Evolutionary conservation across 2,329 filamentous ascomycete genomes (phyloP).

Genomic region (Fusarium sp.): DNA sequence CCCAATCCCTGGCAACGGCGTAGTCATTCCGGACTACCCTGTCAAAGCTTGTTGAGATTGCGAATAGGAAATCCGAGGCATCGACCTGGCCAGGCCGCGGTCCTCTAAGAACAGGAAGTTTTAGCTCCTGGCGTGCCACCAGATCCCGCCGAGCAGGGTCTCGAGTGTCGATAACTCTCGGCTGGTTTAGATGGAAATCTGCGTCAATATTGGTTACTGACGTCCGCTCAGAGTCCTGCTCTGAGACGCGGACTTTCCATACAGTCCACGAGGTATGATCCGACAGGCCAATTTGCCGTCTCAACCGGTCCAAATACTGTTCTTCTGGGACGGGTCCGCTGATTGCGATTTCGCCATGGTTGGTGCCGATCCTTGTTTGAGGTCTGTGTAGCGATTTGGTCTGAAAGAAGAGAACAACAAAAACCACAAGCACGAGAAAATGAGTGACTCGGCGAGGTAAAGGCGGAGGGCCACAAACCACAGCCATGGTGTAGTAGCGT

Average conservation of each 20-base stretch:
- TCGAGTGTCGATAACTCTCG: conserved; percentile 45
- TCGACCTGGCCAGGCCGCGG: conserved; percentile 50
- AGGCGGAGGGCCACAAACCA: conserved; percentile 40
- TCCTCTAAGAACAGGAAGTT: conserved; percentile 50
- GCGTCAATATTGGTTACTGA: conserved; percentile 47
- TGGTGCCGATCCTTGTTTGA: conserved; percentile 8
- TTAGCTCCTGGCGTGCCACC: conserved; percentile 47
- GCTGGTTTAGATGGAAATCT: conserved; percentile 48
- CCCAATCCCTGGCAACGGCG: conserved; percentile 56
- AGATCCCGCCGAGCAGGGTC: conserved; percentile 42
- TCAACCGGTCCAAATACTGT: conserved; percentile 48
- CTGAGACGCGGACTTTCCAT: conserved; percentile 49
- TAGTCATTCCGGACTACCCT: conserved; percentile 54
- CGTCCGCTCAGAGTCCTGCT: conserved; percentile 43
- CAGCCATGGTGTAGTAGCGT: conserved; percentile 41
- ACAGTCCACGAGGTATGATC: conserved; percentile 50
- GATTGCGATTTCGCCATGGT: conserved; percentile 27
- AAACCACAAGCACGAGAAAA: conserved; percentile 38
- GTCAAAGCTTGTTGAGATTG: conserved; percentile 57
- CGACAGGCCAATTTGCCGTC: conserved; percentile 45
- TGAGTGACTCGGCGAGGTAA: conserved; percentile 41
- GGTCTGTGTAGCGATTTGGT: conserved; percentile 28
- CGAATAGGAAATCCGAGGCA: conserved; percentile 56
- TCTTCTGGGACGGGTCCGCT: conserved; percentile 47
- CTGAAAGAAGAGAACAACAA: conserved; percentile 46